These are phyloP conservation scores for Westerdykella aurantiaca DNA, from an alignment of 2,329 filamentous ascomycete species.

Conservation along the genomic window DNA sequence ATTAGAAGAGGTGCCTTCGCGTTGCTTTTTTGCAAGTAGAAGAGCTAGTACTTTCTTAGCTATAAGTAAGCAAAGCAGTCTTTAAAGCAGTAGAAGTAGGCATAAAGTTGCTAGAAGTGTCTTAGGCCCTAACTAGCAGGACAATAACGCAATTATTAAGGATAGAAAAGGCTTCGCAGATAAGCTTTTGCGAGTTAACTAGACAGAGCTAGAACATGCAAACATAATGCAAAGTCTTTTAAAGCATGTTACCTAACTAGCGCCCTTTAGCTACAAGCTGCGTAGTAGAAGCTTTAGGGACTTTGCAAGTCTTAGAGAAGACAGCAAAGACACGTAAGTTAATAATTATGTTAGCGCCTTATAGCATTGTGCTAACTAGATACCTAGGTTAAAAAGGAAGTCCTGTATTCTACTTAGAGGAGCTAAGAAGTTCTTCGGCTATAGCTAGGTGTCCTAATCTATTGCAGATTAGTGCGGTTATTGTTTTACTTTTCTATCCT, in stretches of 20 bases:
- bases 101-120: slow-evolving; percentile 17
- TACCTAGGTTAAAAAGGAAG: neutral
- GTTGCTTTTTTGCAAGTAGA: slow-evolving; percentile 29
- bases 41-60: slow-evolving; percentile 25
- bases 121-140: slow-evolving; percentile 15
- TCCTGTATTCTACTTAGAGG: neutral
- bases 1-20: slow-evolving; percentile 17
- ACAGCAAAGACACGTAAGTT: slow-evolving; percentile 14
- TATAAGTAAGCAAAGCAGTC: slow-evolving; percentile 25
- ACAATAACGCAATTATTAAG: slow-evolving; percentile 18
- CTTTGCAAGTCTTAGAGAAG: slow-evolving; percentile 6
- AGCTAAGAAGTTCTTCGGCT: neutral
- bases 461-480: no score
- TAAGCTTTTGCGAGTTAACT: slow-evolving; percentile 30
- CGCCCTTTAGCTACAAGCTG: slow-evolving; percentile 17
- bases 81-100: slow-evolving; percentile 12
- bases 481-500: no score
- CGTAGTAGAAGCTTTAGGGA: slow-evolving; percentile 7
- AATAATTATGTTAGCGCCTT: neutral
- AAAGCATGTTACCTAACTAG: slow-evolving; percentile 29
- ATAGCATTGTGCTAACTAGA: neutral
- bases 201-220: slow-evolving; percentile 30
- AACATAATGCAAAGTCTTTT: slow-evolving; percentile 30
- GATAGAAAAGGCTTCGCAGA: slow-evolving; percentile 33
- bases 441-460: neutral